These are phyloP conservation scores for Penicillium thymicola DNA, from an alignment of 2,329 filamentous ascomycete species.

Conservation along the genomic window DNA sequence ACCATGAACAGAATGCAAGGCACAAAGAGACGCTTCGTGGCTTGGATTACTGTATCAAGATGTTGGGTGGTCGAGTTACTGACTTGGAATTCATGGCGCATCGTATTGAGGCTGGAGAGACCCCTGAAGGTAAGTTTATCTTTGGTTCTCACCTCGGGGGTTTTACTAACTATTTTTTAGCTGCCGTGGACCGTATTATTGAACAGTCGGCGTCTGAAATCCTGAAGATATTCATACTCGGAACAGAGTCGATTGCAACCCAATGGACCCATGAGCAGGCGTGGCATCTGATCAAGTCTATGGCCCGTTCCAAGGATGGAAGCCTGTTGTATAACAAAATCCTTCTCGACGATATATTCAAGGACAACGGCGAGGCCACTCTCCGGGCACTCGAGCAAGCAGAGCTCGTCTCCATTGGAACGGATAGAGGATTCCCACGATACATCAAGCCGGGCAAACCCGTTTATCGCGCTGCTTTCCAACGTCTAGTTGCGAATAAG, in stretches of 20 bases:
- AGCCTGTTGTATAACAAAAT: constrained; percentile 79
- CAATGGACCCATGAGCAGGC: constrained; percentile 83
- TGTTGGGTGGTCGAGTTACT: constrained; percentile 85
- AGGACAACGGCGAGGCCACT: constrained; percentile 67
- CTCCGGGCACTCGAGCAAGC: constrained; percentile 78
- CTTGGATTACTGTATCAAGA: constrained; percentile 75
- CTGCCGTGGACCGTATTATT: constrained; percentile 84
- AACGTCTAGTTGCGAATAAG: constrained; percentile 64
- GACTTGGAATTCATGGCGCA: constrained; percentile 94
- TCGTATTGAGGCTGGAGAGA: constrained; percentile 81
- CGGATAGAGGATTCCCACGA: constrained; percentile 71
- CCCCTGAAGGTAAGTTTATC: constrained; percentile 56
- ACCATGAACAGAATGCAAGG: constrained; percentile 27
- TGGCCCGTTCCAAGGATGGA: constrained; percentile 61
- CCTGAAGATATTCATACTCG: constrained; percentile 82
- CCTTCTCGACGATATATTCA: constrained; percentile 72
- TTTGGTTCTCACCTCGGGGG: too few species aligned
- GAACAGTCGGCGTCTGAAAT: constrained; percentile 87
- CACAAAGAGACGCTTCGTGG: constrained; percentile 59
- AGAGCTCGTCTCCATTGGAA: constrained; percentile 77
- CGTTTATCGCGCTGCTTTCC: constrained; percentile 81
- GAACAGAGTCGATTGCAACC: constrained; percentile 54
- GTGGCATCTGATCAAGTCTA: constrained; percentile 79
- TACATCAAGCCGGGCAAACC: constrained; percentile 77
- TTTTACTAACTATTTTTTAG: constrained; percentile 32